Evolutionary conservation across 2,329 filamentous ascomycete species (phyloP).

Genomic region (Lasiodiplodia hormozganensis): DNA sequence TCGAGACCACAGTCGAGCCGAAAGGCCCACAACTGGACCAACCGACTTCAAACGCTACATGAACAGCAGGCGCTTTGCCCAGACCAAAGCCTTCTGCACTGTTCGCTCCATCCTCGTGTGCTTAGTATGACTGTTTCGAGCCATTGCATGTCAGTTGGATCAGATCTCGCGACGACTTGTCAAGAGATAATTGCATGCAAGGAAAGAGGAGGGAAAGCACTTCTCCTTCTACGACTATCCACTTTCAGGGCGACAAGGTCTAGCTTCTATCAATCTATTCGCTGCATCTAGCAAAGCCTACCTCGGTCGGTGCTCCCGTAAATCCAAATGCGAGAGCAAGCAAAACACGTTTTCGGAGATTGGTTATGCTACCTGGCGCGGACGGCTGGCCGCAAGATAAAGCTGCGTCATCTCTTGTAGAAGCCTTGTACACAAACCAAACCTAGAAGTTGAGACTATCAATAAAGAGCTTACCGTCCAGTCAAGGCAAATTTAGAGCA

Average conservation of each 20-base stretch:
- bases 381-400: neutral
- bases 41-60: too few relatives aligned
- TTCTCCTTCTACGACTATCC: neutral
- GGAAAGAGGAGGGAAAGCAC: neutral
- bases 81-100: neutral
- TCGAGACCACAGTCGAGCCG: too few relatives aligned
- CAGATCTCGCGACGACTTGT: neutral
- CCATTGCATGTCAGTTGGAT: neutral
- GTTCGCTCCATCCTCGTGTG: neutral
- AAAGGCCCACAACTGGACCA: too few relatives aligned
- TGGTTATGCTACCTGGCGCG: neutral
- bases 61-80: neutral
- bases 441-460: constrained; percentile 12
- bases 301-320: neutral
- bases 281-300: neutral
- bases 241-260: neutral
- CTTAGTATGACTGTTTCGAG: neutral
- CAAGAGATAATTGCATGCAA: neutral
- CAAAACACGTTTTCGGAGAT: neutral
- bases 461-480: constrained; percentile 9
- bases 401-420: neutral
- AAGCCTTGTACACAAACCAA: constrained; percentile 1
- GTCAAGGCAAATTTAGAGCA: neutral
- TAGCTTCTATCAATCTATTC: constrained; percentile 12
- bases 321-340: neutral